Evolutionary conservation across 2,329 filamentous ascomycete genomes (phyloP).

Genomic region (Uncinocarpus reesii): DNA sequence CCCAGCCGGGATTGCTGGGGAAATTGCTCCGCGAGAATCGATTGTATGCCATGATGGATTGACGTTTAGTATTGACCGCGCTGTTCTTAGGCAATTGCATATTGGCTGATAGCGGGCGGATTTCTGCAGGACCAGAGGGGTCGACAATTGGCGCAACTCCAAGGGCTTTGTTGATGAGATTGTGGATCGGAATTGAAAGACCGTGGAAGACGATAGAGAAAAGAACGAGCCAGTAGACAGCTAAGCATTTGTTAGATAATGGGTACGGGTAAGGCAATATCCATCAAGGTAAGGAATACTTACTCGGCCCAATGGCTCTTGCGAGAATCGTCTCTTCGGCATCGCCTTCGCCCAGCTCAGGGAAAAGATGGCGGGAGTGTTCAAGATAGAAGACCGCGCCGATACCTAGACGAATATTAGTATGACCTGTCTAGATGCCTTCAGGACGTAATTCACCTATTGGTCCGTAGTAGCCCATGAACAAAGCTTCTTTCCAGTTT

Average conservation of each 20-base stretch:
- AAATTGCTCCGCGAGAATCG: slow-evolving; percentile 9
- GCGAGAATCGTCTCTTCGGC: slow-evolving; percentile 34
- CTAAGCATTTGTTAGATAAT: slow-evolving; percentile 16
- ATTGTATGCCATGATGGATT: slow-evolving; percentile 12
- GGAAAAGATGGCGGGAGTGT: slow-evolving; percentile 37
- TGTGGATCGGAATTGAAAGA: slow-evolving; percentile 30
- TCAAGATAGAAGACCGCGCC: slow-evolving; percentile 41
- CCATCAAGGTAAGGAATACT: neutral
- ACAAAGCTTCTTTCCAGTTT: slow-evolving; percentile 49
- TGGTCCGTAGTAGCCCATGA: slow-evolving; percentile 49
- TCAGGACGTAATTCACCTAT: slow-evolving; percentile 24
- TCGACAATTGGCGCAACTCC: slow-evolving; percentile 27
- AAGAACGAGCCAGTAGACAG: slow-evolving; percentile 40
- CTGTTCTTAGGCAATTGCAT: slow-evolving; percentile 26
- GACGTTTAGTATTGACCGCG: slow-evolving; percentile 9
- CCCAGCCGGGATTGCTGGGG: neutral
- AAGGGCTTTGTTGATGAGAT: slow-evolving; percentile 25
- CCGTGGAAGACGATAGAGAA: slow-evolving; percentile 34
- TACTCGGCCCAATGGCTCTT: slow-evolving; percentile 33
- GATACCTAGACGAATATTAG: slow-evolving; percentile 25
- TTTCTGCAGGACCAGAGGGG: slow-evolving; percentile 24
- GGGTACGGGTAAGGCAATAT: neutral
- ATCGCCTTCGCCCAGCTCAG: slow-evolving; percentile 32
- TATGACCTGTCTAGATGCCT: neutral
- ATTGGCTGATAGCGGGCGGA: slow-evolving; percentile 15